Evolutionary conservation across 441 rosid species (phyloP).

Genomic region (Daphne laureola): DNA sequence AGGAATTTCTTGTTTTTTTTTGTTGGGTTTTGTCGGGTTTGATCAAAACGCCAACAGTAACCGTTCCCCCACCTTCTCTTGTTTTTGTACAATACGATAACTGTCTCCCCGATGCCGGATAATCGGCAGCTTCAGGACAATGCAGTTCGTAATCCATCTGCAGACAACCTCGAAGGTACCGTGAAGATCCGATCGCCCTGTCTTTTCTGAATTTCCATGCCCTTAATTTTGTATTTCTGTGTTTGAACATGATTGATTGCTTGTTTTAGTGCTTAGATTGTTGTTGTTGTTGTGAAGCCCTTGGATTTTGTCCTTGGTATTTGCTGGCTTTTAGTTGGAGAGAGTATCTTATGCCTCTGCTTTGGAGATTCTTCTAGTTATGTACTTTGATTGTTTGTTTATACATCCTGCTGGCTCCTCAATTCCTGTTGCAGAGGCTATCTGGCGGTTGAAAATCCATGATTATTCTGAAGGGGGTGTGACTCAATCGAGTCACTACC

Average conservation of each 20-base stretch:
- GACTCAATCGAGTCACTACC: slow-evolving; percentile 41
- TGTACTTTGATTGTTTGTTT: too few relatives aligned
- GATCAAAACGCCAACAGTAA: slow-evolving; percentile 9
- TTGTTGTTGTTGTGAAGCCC: slow-evolving; percentile 7
- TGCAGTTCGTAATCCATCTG: slow-evolving; percentile 44
- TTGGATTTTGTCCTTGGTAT: slow-evolving; percentile 8
- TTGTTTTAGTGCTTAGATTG: slow-evolving; percentile 1
- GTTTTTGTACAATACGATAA: slow-evolving; percentile 9
- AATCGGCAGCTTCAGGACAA: slow-evolving; percentile 47
- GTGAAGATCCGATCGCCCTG: slow-evolving; percentile 19
- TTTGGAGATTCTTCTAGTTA: too few relatives aligned
- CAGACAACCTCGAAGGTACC: slow-evolving; percentile 52
- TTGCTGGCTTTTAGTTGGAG: slow-evolving; percentile 12
- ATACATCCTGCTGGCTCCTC: too few relatives aligned
- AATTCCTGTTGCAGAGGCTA: slow-evolving; percentile 26
- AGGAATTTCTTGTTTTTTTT: slow-evolving; percentile 1
- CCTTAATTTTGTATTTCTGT: too few relatives aligned
- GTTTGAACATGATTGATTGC: too few relatives aligned
- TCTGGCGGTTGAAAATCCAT: slow-evolving; percentile 42
- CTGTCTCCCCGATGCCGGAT: slow-evolving; percentile 50
- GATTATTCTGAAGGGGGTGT: slow-evolving; percentile 28
- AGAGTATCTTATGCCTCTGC: too few relatives aligned
- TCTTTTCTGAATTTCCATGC: too few relatives aligned
- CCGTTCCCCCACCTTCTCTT: neutral
- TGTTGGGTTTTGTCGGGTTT: slow-evolving; percentile 11